A percentile compares a stretch with the other conserved stretches of the same genome.
These are phyloP conservation scores for Vachellia pachyceras DNA, from an alignment of 306 rosid genomes.

Conservation along the genomic window DNA sequence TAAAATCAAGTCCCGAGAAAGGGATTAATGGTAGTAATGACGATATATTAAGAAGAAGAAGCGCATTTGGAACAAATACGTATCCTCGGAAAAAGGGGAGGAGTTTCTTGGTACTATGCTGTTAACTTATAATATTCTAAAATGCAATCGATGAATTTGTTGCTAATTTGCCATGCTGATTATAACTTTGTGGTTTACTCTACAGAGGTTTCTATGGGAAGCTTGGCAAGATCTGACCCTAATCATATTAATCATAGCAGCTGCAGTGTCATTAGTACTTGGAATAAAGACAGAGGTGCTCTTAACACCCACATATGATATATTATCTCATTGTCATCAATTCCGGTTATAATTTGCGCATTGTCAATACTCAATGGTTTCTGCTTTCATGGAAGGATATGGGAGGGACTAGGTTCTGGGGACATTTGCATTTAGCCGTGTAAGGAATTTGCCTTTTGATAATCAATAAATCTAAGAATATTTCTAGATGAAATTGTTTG, in stretches of 20 bases:
- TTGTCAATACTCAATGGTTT: background rate
- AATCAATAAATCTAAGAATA: background rate
- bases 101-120: constrained; percentile 72
- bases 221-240: constrained; percentile 98
- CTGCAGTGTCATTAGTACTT: constrained; percentile 78
- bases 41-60: constrained; percentile 64
- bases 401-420: constrained; percentile 20
- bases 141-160: constrained; percentile 19
- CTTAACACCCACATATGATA: background rate
- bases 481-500: background rate
- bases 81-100: constrained; percentile 94
- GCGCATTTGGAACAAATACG: constrained; percentile 88
- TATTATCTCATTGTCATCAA: constrained; percentile 23
- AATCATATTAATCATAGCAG: constrained; percentile 87
- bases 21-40: constrained; percentile 70
- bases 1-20: constrained; percentile 65
- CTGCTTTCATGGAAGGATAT: constrained; percentile 30
- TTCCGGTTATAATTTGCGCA: constrained; percentile 23
- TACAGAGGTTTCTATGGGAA: constrained; percentile 96
- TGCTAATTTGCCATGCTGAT: constrained; percentile 10
- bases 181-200: constrained; percentile 34
- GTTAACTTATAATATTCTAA: constrained; percentile 14
- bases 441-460: constrained; percentile 14
- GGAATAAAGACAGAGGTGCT: constrained; percentile 91
- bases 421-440: constrained; percentile 18